Percentiles rank a stretch among this genome's conserved stretches.
phyloP scores from a whole-genome alignment of 768 basidiomycete species.

The Cystofilobasidium bisporidii region DNA sequence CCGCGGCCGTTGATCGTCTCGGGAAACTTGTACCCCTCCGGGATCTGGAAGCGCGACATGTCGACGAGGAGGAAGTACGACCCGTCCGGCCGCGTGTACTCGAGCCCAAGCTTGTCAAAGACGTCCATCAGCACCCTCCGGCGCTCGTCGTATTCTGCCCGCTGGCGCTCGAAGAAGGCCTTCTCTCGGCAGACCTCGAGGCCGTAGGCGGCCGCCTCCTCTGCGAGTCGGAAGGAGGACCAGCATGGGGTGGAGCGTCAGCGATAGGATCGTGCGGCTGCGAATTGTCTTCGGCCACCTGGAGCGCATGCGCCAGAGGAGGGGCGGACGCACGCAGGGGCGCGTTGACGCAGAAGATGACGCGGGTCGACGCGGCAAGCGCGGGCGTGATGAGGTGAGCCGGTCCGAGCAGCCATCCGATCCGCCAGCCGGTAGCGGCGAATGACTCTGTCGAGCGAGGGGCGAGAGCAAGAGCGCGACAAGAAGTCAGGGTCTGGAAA shows the following conservation, averaged over 20 bases:
- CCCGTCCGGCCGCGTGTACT: slow-evolving; percentile 80
- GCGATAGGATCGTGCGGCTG: not conserved
- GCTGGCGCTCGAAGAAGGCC: slow-evolving; percentile 67
- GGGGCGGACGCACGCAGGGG: slow-evolving; percentile 46
- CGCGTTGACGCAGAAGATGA: slow-evolving; percentile 90
- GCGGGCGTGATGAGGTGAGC: slow-evolving; percentile 70
- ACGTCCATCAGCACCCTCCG: slow-evolving; percentile 57
- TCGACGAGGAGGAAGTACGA: slow-evolving; percentile 71
- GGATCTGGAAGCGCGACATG: slow-evolving; percentile 51
- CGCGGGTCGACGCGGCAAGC: slow-evolving; percentile 64
- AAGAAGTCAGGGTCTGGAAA: too few species aligned
- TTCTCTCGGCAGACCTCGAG: slow-evolving; percentile 66
- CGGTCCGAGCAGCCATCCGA: slow-evolving; percentile 93
- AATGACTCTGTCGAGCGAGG: slow-evolving; percentile 82
- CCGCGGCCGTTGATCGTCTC: slow-evolving; percentile 64
- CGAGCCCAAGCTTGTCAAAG: slow-evolving; percentile 74
- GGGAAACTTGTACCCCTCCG: slow-evolving; percentile 77
- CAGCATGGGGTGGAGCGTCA: not conserved
- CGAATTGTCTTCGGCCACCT: too few species aligned
- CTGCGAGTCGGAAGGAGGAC: slow-evolving; percentile 35
- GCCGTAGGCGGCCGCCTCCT: slow-evolving; percentile 86
- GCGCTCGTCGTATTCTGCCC: slow-evolving; percentile 67
- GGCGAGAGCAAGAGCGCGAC: not conserved
- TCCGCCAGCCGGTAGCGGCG: slow-evolving; percentile 92
- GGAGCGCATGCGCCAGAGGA: too few species aligned